Conservation (phyloP, 2,329 filamentous ascomycete genomes). For the Emmonsia crescens region DNA sequence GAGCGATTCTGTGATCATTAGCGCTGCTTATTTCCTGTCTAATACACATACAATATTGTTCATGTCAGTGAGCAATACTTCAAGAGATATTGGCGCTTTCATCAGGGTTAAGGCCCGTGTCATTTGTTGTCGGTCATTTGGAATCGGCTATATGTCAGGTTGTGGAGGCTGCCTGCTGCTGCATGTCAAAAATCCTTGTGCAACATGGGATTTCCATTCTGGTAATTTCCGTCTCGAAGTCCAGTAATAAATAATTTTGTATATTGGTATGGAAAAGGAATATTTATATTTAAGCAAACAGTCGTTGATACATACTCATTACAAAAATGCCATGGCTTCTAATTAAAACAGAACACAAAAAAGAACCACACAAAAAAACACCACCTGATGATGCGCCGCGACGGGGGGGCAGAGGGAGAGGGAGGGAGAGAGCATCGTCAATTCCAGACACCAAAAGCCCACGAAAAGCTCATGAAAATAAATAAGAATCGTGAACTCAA, state of each 20-base stretch:
- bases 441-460: neutral
- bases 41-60: neutral
- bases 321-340: neutral
- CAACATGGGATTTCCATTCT: neutral
- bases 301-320: neutral
- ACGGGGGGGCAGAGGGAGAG: neutral
- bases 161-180: neutral
- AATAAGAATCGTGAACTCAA: constrained; percentile 11
- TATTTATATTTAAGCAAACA: neutral
- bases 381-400: neutral
- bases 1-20: neutral
- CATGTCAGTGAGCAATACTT: neutral
- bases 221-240: neutral
- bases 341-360: neutral
- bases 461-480: neutral
- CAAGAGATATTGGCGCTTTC: neutral
- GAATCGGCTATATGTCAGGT: neutral
- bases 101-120: neutral
- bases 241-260: neutral
- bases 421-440: neutral
- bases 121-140: neutral
- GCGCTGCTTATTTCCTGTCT: neutral
- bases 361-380: neutral
- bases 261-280: neutral
- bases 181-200: neutral